A percentile compares a stretch with the other conserved stretches of the same genome.
Evolutionary conservation across 495 filamentous ascomycete species (phyloP).

Genomic region (Pyronema domesticum): DNA sequence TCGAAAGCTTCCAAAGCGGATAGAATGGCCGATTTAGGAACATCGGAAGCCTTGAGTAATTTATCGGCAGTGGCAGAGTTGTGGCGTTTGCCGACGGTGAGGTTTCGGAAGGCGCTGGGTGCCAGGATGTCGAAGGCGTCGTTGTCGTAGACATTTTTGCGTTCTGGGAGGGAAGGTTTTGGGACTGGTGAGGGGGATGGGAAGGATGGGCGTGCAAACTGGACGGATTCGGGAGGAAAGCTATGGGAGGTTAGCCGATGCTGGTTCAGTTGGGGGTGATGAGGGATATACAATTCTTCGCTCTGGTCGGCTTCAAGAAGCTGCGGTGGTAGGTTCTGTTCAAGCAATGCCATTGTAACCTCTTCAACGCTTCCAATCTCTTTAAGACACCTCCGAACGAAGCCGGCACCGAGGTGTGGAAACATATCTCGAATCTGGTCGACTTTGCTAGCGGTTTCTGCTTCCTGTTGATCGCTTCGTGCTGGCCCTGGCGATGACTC

Average conservation of each 20-base stretch:
- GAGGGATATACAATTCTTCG: conserved; percentile 33
- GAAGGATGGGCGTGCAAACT: background rate
- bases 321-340: conserved; percentile 52
- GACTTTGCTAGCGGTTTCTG: conserved; percentile 68
- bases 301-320: conserved; percentile 37
- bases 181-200: conserved; percentile 27
- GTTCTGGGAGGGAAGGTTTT: conserved; percentile 26
- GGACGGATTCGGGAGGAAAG: conserved; percentile 21
- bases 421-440: conserved; percentile 85
- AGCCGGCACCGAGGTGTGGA: conserved; percentile 69
- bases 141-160: conserved; percentile 58
- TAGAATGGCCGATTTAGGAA: conserved; percentile 71
- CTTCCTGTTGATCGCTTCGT: conserved; percentile 29
- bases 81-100: conserved; percentile 63
- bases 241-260: conserved; percentile 25
- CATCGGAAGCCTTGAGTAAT: conserved; percentile 35
- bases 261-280: conserved; percentile 15
- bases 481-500: conserved; percentile 26
- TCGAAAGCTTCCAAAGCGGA: conserved; percentile 84
- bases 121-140: conserved; percentile 65
- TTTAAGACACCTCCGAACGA: conserved; percentile 61
- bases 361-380: conserved; percentile 68
- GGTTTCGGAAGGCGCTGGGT: conserved; percentile 33
- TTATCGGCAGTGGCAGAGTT: conserved; percentile 44
- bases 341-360: conserved; percentile 67